Percentiles rank a stretch among this genome's conserved stretches.
These are phyloP conservation scores for Fusarium praegraminearum DNA, from an alignment of 2,329 filamentous ascomycete genomes.

Conservation along the genomic window DNA sequence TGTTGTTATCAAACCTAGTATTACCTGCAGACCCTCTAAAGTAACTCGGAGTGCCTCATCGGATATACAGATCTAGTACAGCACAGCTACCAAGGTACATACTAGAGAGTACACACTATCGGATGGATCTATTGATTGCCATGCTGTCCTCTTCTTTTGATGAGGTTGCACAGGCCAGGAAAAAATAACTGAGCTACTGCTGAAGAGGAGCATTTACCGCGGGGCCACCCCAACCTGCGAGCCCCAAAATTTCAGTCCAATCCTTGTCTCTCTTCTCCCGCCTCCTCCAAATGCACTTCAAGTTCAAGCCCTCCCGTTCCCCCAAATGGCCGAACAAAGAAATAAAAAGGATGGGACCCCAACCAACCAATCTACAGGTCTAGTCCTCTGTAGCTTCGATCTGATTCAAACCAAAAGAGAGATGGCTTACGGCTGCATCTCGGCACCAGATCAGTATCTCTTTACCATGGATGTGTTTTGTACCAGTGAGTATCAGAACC, in stretches of 20 bases:
- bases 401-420: constrained; percentile 4
- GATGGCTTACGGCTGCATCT: constrained; percentile 29
- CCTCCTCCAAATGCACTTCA: constrained; percentile 34
- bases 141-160: constrained; percentile 34
- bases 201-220: constrained; percentile 38
- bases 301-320: constrained; percentile 16
- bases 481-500: background rate
- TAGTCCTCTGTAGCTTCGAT: constrained; percentile 6
- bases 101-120: background rate
- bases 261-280: constrained; percentile 25
- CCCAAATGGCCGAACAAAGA: constrained; percentile 30
- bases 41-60: background rate
- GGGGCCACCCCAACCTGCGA: constrained; percentile 36
- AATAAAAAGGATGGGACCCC: constrained; percentile 23
- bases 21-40: background rate
- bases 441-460: constrained; percentile 9
- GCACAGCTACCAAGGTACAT: background rate
- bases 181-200: constrained; percentile 27
- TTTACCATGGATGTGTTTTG: background rate
- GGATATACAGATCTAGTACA: constrained; percentile 19
- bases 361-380: constrained; percentile 22
- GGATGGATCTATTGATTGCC: constrained; percentile 17
- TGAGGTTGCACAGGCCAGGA: constrained; percentile 36
- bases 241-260: constrained; percentile 39
- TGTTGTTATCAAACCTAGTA: background rate